These are phyloP conservation scores for Incumbomyces delicatus DNA, from an alignment of 2,329 filamentous ascomycete genomes.

Conservation along the genomic window DNA sequence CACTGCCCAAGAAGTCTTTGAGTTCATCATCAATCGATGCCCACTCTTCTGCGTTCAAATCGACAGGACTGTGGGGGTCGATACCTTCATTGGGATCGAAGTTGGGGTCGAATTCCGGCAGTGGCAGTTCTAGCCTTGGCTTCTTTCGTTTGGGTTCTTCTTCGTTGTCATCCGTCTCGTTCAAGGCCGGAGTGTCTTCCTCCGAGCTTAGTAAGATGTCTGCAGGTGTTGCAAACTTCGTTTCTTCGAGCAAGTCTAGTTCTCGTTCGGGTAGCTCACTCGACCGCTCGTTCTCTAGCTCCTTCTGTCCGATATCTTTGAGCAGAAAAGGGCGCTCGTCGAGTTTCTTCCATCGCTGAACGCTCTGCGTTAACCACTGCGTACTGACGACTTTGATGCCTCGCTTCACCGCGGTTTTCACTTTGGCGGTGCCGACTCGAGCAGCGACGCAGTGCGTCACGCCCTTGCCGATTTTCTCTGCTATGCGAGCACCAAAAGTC, in stretches of 20 bases:
- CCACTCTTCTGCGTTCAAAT: slow-evolving; percentile 54
- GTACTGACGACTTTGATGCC: slow-evolving; percentile 85
- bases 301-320: slow-evolving; percentile 46
- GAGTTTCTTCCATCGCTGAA: slow-evolving; percentile 72
- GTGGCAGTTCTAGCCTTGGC: slow-evolving; percentile 25
- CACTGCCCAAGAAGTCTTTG: slow-evolving; percentile 55
- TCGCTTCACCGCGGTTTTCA: slow-evolving; percentile 72
- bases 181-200: slow-evolving; percentile 33
- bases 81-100: slow-evolving; percentile 36
- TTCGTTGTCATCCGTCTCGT: slow-evolving; percentile 11
- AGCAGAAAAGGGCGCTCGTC: slow-evolving; percentile 72
- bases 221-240: slow-evolving; percentile 9
- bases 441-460: slow-evolving; percentile 45
- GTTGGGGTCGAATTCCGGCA: slow-evolving; percentile 34
- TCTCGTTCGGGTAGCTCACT: slow-evolving; percentile 17
- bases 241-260: neutral
- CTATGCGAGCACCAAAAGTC: slow-evolving; percentile 64
- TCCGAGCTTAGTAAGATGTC: slow-evolving; percentile 33
- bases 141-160: slow-evolving; percentile 17
- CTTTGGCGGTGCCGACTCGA: slow-evolving; percentile 73
- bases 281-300: slow-evolving; percentile 28
- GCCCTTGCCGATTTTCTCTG: slow-evolving; percentile 34
- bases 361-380: slow-evolving; percentile 77
- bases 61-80: slow-evolving; percentile 27
- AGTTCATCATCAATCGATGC: slow-evolving; percentile 60